Evolutionary conservation across 495 filamentous ascomycete genomes (phyloP).

Genomic region (Tuber umbilicatum): DNA sequence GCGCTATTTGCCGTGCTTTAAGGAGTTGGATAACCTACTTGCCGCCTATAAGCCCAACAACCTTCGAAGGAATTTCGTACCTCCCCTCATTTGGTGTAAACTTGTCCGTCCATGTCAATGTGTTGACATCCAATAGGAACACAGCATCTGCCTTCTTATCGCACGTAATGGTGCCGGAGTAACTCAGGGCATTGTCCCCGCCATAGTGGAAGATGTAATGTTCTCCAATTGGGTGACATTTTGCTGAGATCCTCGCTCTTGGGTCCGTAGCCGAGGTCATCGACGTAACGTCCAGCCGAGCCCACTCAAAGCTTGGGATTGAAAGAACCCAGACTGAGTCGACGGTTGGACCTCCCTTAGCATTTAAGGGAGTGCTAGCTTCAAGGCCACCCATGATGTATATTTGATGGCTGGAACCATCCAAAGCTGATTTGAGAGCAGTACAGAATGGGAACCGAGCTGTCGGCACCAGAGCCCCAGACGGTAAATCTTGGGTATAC

Average conservation of each 20-base stretch:
- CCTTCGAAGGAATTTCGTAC: background rate
- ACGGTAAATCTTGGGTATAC: conserved; percentile 10
- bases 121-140: conserved; percentile 15
- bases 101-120: conserved; percentile 9
- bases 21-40: background rate
- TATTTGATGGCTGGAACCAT: too few relatives aligned
- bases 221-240: conserved; percentile 8
- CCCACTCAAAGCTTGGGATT: conserved; percentile 13
- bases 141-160: background rate
- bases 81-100: too few relatives aligned
- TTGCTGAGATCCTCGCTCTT: background rate
- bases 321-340: conserved; percentile 13
- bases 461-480: background rate
- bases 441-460: conserved; percentile 15
- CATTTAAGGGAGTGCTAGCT: background rate
- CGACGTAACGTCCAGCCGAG: background rate
- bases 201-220: conserved; percentile 18
- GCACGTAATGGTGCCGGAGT: background rate
- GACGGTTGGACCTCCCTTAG: background rate
- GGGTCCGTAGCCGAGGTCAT: background rate
- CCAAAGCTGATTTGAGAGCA: too few relatives aligned
- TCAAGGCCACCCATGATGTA: conserved; percentile 8
- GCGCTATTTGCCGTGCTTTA: background rate
- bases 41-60: background rate
- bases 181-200: conserved; percentile 2